Conservation (phyloP, 768 basidiomycete species). For the Coprinopsis sp. region DNA sequence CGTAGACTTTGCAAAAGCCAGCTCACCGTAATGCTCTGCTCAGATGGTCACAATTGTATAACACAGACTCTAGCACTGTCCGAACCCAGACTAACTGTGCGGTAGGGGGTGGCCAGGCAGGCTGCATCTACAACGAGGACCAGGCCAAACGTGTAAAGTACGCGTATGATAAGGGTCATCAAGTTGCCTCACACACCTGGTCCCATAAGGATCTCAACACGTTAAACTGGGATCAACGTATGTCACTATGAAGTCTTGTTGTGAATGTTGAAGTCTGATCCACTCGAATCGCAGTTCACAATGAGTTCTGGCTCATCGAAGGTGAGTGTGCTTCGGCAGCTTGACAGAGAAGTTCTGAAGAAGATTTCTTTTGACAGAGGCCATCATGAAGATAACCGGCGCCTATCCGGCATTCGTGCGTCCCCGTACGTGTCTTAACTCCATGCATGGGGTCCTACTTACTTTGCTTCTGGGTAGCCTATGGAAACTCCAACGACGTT, state of each 20-base stretch:
- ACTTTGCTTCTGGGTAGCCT: constrained; percentile 8
- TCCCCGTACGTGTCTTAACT: constrained; percentile 16
- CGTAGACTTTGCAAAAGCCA: too few species aligned
- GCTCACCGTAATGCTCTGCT: too few species aligned
- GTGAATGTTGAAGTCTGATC: not conserved
- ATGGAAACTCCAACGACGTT: constrained; percentile 13
- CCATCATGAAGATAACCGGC: constrained; percentile 19
- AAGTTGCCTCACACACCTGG: constrained; percentile 39
- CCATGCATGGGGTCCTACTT: not conserved
- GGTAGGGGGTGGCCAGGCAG: constrained; percentile 26
- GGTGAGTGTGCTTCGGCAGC: too few species aligned
- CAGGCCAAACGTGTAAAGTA: constrained; percentile 23
- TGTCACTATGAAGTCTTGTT: constrained; percentile 6
- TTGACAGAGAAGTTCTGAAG: too few species aligned
- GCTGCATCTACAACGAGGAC: constrained; percentile 28
- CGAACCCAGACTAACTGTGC: not conserved
- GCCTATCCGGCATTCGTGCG: constrained; percentile 20
- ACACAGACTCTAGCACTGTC: too few species aligned
- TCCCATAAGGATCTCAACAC: constrained; percentile 25
- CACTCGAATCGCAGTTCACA: constrained; percentile 18
- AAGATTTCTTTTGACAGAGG: constrained; percentile 22
- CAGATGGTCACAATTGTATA: too few species aligned
- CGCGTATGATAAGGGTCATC: constrained; percentile 31
- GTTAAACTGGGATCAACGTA: constrained; percentile 19
- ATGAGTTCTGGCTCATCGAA: constrained; percentile 16